Base-by-base conservation (phyloP, 345 rosid genomes). In the Pugionium cornutum region DNA sequence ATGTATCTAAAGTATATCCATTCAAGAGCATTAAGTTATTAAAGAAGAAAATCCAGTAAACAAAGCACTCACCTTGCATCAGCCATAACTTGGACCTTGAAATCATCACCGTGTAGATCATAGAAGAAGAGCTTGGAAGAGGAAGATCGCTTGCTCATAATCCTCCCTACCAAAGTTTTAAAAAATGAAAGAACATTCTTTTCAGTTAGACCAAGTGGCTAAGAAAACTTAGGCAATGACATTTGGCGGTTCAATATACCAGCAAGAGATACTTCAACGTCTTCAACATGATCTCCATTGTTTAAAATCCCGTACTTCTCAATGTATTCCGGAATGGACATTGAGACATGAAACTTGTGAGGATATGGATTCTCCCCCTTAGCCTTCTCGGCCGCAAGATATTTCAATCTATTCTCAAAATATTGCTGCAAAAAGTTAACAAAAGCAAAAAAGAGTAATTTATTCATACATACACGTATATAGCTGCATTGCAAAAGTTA, bases 1-100 rank as follows among this genome's bases (percentile, higher is more conserved):
- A 40, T 18, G 27, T 1, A 28, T 1, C 5, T 32, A 41, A 57
- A 18, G 54, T 43, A 40, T 52, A 33, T 8, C 67, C 26, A 6
- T 3, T 61, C 48, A 7, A 30, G 10, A 48, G n/a, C 45, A 57
- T 9, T 1, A 48, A 3, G 26, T 46, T 10, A 9, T 28, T 0
- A 44, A 62, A 10, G 6, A 10, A 11, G 48, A 43, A 39, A 45
- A 45, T 39, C 35, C 0, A 1, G 57, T 33, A 31, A 45, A 34
- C 54, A 51, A 33, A 52, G 50, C 40, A 64, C 9, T 64, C 70
- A 91, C 99, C 97, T 89, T 4, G 86, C 87, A 79, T 91, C 97
- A 72, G 96, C 85, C 96, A 91, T 95, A 29, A 95, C 96, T 78
- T 95, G 97, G 56, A 95, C 92, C 77, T 95, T 95, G 39, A 71